A percentile compares a stretch with the other conserved stretches of the same genome.
phyloP scores from a whole-genome alignment of 495 filamentous ascomycete genomes.

The Podospora anserina region DNA sequence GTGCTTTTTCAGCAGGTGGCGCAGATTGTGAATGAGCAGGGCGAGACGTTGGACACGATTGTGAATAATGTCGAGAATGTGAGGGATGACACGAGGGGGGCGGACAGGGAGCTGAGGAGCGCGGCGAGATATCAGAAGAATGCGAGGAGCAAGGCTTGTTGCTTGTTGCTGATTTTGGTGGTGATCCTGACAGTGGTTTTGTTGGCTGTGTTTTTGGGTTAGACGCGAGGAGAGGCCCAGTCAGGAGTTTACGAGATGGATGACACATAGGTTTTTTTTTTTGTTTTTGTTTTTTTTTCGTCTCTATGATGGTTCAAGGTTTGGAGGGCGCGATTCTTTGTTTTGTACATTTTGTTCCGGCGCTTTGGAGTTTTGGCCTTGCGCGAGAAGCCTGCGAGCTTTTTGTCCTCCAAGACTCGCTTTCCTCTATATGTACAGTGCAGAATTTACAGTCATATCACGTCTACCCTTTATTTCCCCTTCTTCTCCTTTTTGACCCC shows the following conservation, averaged over 20 bases:
- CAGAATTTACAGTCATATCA: neutral
- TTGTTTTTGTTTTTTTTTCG: neutral
- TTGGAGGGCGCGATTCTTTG: neutral
- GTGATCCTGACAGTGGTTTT: constrained; percentile 86
- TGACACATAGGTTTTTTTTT: no score
- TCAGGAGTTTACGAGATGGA: neutral
- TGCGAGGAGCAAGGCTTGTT: constrained; percentile 87
- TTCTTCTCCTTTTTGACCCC: neutral
- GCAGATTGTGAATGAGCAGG: constrained; percentile 92
- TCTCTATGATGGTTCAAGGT: neutral
- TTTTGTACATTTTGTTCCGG: neutral
- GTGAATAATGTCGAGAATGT: constrained; percentile 80
- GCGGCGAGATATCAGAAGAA: constrained; percentile 90
- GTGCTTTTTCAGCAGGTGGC: constrained; percentile 96
- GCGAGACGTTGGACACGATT: constrained; percentile 84
- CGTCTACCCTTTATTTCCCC: neutral
- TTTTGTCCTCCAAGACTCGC: neutral
- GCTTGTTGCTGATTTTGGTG: constrained; percentile 83
- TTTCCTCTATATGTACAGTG: neutral
- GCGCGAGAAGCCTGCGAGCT: neutral
- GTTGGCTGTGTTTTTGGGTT: constrained; percentile 74
- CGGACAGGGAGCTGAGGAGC: constrained; percentile 75
- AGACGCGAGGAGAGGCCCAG: neutral
- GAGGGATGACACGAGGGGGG: constrained; percentile 73
- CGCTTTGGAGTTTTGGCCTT: neutral